Evolutionary conservation across 2,329 filamentous ascomycete species (phyloP).

Genomic region (Ophiosphaerella herpotricha): DNA sequence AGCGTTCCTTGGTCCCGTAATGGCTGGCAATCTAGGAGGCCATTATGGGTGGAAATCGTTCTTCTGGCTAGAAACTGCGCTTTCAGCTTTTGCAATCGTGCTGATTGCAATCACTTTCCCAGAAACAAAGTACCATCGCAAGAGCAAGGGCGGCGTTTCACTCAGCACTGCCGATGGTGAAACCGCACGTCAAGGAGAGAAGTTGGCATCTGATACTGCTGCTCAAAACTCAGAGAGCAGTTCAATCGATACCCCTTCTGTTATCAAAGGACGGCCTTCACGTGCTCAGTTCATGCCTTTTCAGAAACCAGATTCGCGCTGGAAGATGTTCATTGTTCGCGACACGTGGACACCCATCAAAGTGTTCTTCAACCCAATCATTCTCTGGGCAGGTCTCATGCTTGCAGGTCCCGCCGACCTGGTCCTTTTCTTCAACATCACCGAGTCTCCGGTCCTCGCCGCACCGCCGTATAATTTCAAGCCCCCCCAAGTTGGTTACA

Average conservation of each 20-base stretch:
- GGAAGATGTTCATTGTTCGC: constrained; percentile 49
- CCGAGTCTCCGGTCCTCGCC: constrained; percentile 53
- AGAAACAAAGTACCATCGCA: constrained; percentile 50
- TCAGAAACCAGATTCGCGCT: constrained; percentile 45
- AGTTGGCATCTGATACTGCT: constrained; percentile 24
- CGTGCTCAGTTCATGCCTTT: constrained; percentile 46
- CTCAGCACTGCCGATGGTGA: not conserved
- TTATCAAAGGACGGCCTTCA: constrained; percentile 46
- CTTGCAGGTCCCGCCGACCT: constrained; percentile 46
- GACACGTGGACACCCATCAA: constrained; percentile 48
- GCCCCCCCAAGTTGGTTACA: constrained; percentile 53
- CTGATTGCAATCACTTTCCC: constrained; percentile 49
- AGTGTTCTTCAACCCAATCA: constrained; percentile 53
- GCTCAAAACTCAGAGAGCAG: constrained; percentile 30
- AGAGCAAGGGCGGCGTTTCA: not conserved
- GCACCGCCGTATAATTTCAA: constrained; percentile 54
- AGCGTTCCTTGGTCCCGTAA: constrained; percentile 51
- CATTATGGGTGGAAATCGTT: constrained; percentile 53
- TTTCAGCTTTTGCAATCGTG: constrained; percentile 48
- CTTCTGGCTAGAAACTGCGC: constrained; percentile 52
- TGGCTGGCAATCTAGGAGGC: constrained; percentile 49
- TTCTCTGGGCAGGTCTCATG: constrained; percentile 44
- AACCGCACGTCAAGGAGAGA: constrained; percentile 27
- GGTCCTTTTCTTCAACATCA: constrained; percentile 58
- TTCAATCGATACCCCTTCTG: constrained; percentile 14